Base-by-base conservation (phyloP, 108 stramenopile species). In the Cyclotella kingstonii region DNA sequence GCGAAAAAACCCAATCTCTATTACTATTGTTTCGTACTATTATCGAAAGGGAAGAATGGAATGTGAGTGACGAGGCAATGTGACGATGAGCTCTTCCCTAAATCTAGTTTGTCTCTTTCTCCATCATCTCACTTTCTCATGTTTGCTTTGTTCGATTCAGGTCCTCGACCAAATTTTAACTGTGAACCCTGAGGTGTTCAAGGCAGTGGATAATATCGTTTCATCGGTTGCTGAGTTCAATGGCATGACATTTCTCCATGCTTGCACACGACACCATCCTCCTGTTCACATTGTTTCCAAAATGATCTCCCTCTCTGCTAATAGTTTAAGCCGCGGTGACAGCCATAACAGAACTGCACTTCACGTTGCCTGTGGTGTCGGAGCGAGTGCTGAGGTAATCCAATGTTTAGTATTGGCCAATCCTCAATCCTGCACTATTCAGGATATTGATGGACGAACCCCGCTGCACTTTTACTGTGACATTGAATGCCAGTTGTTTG, bases 401-500 rank as follows among this genome's bases (percentile, higher is more conserved):
- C 22, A 52, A n/a, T 47, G 38, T 48, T 25, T 75, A 0, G 42
- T 41, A 0, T 27, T 7, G 5, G 53, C 41, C 7, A 56, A 40
- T 49, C 73, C 73, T 8, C 28, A 50, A 33, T 62, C 73, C 5
- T 63, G 61, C 31, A 55, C 41, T 4, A 40, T 75, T 36, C 62
- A 55, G 40, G 73, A 75, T 23, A 63, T 63, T 15, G 73, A 69
- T 21, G 73, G 68, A 1, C 34, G 62, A 9, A 75, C 73, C 1
- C 73, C 73, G 4, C 62, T 75, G 6, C 73, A 75, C 22, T 70
- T 75, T 64, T 34, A n/a, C 12, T 75, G 73, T 44, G 73, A 75
- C 40, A 41, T 35, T 35, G 61, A 63, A 33, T 59, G 71, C 28
- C 44, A 59, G 28, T 49, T 73, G 6, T 73, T 73, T 51, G 70